Conservation (phyloP, 2,329 filamentous ascomycete species). For the Teratosphaeria viscida region DNA sequence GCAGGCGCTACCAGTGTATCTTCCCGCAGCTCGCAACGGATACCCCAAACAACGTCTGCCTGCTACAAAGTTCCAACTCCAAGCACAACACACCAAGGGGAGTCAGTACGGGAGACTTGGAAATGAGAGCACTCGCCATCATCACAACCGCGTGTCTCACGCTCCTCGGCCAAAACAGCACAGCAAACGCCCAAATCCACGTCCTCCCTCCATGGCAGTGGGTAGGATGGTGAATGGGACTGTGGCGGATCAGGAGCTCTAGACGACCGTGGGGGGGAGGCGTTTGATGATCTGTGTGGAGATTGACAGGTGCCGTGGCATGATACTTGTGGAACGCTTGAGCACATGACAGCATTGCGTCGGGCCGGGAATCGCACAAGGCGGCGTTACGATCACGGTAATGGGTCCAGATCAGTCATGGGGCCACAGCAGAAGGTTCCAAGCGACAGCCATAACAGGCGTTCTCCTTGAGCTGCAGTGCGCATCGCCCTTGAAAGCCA, state of each 20-base stretch:
- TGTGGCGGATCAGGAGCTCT: not conserved
- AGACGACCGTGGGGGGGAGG: not conserved
- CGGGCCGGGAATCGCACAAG: no score
- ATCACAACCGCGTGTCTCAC: not conserved
- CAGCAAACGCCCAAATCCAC: not conserved
- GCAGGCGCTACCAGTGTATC: not conserved
- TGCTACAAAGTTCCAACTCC: not conserved
- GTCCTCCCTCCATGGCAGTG: not conserved
- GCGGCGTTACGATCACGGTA: no score
- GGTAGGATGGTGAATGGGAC: not conserved
- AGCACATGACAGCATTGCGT: no score
- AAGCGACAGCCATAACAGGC: no score
- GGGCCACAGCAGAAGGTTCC: no score
- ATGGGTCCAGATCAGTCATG: no score
- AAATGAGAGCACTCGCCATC: not conserved
- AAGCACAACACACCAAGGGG: not conserved
- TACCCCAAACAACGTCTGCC: not conserved
- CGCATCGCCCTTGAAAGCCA: no score
- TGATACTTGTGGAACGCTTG: not conserved
- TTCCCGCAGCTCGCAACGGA: not conserved
- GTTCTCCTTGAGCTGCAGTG: no score
- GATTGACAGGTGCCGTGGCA: no score
- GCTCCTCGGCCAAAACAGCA: not conserved
- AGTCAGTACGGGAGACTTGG: not conserved
- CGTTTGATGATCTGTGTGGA: no score